Percentiles rank a stretch among this genome's conserved stretches.
phyloP scores from a whole-genome alignment of 1,284 basidiomycete species.

The Ganoderma lucidum region DNA sequence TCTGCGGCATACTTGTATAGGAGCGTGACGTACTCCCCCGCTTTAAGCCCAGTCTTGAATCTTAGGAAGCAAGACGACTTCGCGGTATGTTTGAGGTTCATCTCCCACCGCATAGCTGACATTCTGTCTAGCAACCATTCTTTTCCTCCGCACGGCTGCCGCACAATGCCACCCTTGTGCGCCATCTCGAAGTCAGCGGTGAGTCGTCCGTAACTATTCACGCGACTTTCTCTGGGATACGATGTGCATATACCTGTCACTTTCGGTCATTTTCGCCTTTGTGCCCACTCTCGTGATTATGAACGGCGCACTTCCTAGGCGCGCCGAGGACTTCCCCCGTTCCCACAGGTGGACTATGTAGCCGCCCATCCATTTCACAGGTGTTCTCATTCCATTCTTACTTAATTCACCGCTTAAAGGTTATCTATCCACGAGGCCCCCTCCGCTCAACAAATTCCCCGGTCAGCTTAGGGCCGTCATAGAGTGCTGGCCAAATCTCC shows the following conservation, averaged over 20 bases:
- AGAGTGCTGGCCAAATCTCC: slow-evolving; percentile 48
- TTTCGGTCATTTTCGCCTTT: neutral
- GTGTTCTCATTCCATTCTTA: too few relatives aligned
- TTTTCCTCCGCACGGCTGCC: slow-evolving; percentile 51
- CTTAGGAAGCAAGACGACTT: slow-evolving; percentile 46
- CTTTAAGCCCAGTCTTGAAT: slow-evolving; percentile 43
- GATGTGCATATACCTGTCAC: neutral
- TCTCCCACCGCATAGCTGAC: neutral
- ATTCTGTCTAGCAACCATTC: slow-evolving; percentile 30
- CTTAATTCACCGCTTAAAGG: slow-evolving; percentile 39
- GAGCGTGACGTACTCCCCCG: slow-evolving; percentile 50
- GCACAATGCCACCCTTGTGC: slow-evolving; percentile 49
- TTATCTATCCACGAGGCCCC: slow-evolving; percentile 46
- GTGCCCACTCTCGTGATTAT: neutral
- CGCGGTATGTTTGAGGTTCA: slow-evolving; percentile 38
- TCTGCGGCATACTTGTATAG: slow-evolving; percentile 54
- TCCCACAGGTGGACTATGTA: neutral
- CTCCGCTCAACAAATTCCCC: slow-evolving; percentile 45
- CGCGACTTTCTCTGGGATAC: neutral
- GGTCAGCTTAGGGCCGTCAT: slow-evolving; percentile 45
- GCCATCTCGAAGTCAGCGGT: slow-evolving; percentile 54
- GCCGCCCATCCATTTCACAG: too few relatives aligned
- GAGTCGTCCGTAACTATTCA: slow-evolving; percentile 14
- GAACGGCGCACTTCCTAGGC: neutral
- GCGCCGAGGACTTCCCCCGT: too few relatives aligned